phyloP scores from a whole-genome alignment of 352 stramenopile genomes.

The Globisporangium yorkense region DNA sequence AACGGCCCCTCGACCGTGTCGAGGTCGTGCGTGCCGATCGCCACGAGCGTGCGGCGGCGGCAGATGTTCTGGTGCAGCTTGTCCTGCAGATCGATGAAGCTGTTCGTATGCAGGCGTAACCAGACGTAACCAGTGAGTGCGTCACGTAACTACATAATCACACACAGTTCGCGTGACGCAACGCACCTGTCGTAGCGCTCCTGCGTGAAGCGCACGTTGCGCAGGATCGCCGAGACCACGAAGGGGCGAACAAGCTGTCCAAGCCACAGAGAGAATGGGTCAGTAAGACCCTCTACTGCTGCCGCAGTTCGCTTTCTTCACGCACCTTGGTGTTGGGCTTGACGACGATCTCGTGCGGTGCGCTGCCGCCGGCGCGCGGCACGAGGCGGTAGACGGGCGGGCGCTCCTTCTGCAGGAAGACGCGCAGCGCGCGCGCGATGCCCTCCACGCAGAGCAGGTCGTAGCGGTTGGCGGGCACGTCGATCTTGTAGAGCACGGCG shows the following conservation, averaged over 20 bases:
- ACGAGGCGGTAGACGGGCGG: conserved; percentile 84
- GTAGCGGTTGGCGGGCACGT: conserved; percentile 99
- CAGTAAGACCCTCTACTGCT: neutral
- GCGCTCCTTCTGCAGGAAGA: conserved; percentile 96
- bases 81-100: conserved; percentile 99
- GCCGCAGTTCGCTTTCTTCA: too few species aligned
- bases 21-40: conserved; percentile 99
- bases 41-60: conserved; percentile 97
- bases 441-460: conserved; percentile 99
- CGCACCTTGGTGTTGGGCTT: conserved; percentile 82
- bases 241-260: conserved; percentile 91
- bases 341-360: conserved; percentile 80
- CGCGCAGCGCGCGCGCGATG: conserved; percentile 92
- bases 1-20: conserved; percentile 94
- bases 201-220: conserved; percentile 94
- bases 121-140: neutral
- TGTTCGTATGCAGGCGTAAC: conserved; percentile 10
- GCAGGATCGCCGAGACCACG: conserved; percentile 96
- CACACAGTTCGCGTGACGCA: neutral
- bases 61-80: conserved; percentile 99
- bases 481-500: conserved; percentile 99
- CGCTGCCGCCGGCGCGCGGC: conserved; percentile 27
- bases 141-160: neutral
- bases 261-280: neutral
- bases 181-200: conserved; percentile 91